Percentiles rank a stretch among this genome's conserved stretches.
Evolutionary conservation across 371 early-diverging fungal species (phyloP).

Genomic region (Mucor mucedo): DNA sequence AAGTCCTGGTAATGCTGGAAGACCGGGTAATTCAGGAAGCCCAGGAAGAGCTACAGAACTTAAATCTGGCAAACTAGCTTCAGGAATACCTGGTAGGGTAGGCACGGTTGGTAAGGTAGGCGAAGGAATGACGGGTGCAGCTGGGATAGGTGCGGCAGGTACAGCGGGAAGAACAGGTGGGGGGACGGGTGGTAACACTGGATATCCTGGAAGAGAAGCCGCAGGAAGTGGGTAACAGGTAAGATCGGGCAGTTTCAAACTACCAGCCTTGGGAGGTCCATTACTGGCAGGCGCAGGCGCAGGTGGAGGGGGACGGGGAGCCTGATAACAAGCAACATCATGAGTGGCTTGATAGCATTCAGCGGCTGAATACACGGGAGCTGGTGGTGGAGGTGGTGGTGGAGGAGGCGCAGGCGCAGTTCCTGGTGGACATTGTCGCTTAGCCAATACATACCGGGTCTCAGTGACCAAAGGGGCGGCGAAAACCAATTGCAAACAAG

Average conservation of each 20-base stretch:
- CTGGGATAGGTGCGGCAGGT: conserved; percentile 2
- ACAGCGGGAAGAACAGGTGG: neutral
- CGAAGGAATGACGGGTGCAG: neutral
- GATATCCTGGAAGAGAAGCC: neutral
- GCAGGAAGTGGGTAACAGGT: neutral
- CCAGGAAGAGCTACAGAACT: neutral
- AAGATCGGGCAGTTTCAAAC: neutral
- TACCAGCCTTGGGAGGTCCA: neutral
- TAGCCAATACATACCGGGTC: neutral
- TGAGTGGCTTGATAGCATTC: neutral
- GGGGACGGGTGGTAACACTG: conserved; percentile 1
- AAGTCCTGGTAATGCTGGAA: conserved; percentile 5
- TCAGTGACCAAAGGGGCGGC: neutral
- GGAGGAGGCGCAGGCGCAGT: conserved; percentile 1
- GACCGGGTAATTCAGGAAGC: neutral
- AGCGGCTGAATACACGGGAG: neutral
- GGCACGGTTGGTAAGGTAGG: neutral
- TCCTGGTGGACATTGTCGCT: conserved; percentile 10
- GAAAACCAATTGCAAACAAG: neutral
- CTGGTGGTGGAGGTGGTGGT: neutral
- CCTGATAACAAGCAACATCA: neutral
- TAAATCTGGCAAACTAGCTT: neutral
- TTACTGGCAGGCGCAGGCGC: neutral
- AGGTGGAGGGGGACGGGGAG: neutral
- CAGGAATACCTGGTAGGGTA: neutral